Conservation (phyloP, 2,329 filamentous ascomycete genomes). For the Stagonosporopsis chrysanthemi region DNA sequence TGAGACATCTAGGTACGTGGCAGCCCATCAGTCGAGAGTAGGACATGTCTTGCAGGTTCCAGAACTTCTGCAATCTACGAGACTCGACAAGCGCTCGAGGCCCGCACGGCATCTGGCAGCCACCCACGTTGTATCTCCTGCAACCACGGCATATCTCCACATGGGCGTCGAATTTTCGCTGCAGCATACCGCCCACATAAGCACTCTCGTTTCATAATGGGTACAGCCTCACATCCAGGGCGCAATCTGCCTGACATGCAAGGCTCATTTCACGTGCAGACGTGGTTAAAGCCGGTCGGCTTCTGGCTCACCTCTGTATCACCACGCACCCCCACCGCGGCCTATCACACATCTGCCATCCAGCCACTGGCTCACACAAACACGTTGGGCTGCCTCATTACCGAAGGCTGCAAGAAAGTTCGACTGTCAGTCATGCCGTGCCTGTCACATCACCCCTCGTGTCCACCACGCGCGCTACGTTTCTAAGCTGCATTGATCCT, state of each 20-base stretch:
- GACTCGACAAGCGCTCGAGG: background rate
- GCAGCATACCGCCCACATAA: slow-evolving; percentile 5
- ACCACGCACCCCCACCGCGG: slow-evolving; percentile 1
- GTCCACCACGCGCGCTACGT: slow-evolving; percentile 5
- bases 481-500: slow-evolving; percentile 8
- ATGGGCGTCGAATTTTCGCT: slow-evolving; percentile 16
- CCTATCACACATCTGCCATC: slow-evolving; percentile 7
- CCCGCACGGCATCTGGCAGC: slow-evolving; percentile 1
- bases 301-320: slow-evolving; percentile 8
- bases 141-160: slow-evolving; percentile 9
- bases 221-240: background rate
- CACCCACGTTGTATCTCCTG: background rate
- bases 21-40: background rate
- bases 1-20: background rate
- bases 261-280: slow-evolving; percentile 15
- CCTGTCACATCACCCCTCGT: slow-evolving; percentile 14
- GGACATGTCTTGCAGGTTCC: background rate
- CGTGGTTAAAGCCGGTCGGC: slow-evolving; percentile 11
- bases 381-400: slow-evolving; percentile 10
- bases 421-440: slow-evolving; percentile 12
- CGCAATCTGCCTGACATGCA: slow-evolving; percentile 2
- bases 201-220: background rate
- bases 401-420: slow-evolving; percentile 4
- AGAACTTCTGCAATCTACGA: background rate
- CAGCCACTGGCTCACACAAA: slow-evolving; percentile 14